These are phyloP conservation scores for Zelonia costaricensis DNA, from an alignment of 208 protist genomes.

Conservation along the genomic window DNA sequence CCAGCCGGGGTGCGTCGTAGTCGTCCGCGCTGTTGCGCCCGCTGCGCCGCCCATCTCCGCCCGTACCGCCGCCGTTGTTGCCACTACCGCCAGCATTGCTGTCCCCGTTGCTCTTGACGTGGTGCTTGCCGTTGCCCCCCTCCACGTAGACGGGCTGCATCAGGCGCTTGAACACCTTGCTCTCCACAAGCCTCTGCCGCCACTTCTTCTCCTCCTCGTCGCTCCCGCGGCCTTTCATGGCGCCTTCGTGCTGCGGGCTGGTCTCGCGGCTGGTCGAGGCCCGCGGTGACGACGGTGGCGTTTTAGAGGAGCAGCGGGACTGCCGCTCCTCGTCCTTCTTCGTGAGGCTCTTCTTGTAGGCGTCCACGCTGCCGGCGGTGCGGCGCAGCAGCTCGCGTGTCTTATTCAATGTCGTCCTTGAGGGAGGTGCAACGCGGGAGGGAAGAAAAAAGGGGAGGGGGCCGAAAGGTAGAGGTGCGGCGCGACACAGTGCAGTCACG, in stretches of 20 bases:
- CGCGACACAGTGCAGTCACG: too few species aligned
- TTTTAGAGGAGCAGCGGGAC: neutral
- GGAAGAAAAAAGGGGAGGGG: too few species aligned
- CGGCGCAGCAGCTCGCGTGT: constrained; percentile 22
- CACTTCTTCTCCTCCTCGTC: constrained; percentile 22
- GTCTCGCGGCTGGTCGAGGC: neutral
- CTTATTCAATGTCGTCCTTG: constrained; percentile 11
- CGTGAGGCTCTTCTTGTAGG: neutral
- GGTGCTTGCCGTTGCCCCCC: neutral
- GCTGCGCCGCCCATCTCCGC: neutral
- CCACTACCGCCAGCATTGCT: neutral
- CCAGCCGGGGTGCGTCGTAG: constrained; percentile 11
- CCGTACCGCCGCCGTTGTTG: neutral
- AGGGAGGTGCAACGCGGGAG: neutral
- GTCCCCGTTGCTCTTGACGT: neutral
- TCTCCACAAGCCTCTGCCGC: constrained; percentile 24
- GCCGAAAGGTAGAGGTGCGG: too few species aligned
- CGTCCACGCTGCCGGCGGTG: constrained; percentile 8
- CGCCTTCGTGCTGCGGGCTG: neutral
- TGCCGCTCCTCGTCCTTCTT: neutral
- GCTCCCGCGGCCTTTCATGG: neutral
- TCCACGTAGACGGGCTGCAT: constrained; percentile 7
- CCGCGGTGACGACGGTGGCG: neutral
- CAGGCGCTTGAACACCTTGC: constrained; percentile 29
- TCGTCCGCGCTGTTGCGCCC: neutral